Evolutionary conservation across 352 stramenopile genomes (phyloP).

Genomic region (Paralagenidium karlingii): DNA sequence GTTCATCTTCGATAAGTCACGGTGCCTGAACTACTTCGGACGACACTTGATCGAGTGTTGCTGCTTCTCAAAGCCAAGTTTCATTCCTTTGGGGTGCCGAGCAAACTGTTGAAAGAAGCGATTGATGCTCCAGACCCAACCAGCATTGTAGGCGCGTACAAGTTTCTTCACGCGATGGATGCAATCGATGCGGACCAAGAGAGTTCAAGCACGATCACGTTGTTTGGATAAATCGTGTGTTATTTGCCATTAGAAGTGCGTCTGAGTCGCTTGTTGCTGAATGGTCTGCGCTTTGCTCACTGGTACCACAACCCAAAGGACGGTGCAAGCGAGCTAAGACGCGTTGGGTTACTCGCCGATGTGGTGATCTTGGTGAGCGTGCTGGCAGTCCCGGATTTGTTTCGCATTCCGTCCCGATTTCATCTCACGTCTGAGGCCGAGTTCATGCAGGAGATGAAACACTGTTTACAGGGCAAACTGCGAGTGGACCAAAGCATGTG

Average conservation of each 20-base stretch:
- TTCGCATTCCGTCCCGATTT: constrained; percentile 71
- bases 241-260: constrained; percentile 64
- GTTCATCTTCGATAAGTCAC: constrained; percentile 67
- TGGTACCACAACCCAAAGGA: too few species aligned
- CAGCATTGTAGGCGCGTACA: constrained; percentile 69
- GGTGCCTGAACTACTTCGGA: constrained; percentile 69
- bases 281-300: too few species aligned
- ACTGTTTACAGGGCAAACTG: constrained; percentile 54
- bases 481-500: constrained; percentile 38
- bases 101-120: constrained; percentile 45
- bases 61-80: constrained; percentile 66
- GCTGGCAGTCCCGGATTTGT: constrained; percentile 53
- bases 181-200: constrained; percentile 58
- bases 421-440: constrained; percentile 42
- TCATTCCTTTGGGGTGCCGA: constrained; percentile 56
- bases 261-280: too few species aligned
- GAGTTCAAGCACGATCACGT: constrained; percentile 38
- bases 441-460: constrained; percentile 71
- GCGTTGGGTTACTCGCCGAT: constrained; percentile 10
- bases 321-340: too few species aligned
- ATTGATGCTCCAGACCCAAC: constrained; percentile 50
- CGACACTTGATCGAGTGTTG: constrained; percentile 69
- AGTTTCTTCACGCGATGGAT: constrained; percentile 47
- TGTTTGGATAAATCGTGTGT: constrained; percentile 68
- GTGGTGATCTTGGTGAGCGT: constrained; percentile 55